Evolutionary conservation across 169 alveolate species (phyloP), one percentile per base, ranked within the genome.

Genomic region (Plasmodium ovale): DNA sequence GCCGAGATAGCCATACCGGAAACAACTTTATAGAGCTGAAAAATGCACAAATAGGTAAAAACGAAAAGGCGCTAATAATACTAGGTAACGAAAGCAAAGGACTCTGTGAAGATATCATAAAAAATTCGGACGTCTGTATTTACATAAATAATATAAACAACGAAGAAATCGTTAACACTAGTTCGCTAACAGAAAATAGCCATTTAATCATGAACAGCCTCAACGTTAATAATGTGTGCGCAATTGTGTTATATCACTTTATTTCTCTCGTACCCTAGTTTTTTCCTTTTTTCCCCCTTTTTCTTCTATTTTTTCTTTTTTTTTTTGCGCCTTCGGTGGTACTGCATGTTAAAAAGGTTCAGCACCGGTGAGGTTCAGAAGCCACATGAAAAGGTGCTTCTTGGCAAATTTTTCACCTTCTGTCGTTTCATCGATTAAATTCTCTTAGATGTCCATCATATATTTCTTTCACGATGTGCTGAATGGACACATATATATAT

Each of bases 81-180:
- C 37, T 74, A 3, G 88, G 88, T 25, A 74, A 74, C 35, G 88
- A 74, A 51, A 59, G 68, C 44, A 74, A 74, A 42, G 88, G 88
- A 21, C 27, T 74, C 6, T 59, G 53, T 33, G 72, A 74, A 5
- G 74, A 74, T 4, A 74, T 74, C 0, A 21, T 74, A 14, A 49
- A 74, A 7, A 58, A 51, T 1, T 74, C 88, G 14, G 88, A 74
- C 19, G 27, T 12, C 25, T 59, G 74, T 12, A 62, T 74, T 23
- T 74, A 74, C 53, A 74, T 74, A 74, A 74, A 60, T 42, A 67
- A 53, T 53, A 16, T 37, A 19, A 12, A 19, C 35, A 42, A 47
- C 14, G 59, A 54, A 53, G 27, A 29, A 54, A 25, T 25, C n/a
- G 6, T 23, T 72, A 10, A 37, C 9, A 27, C 21, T 29, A 29